These are phyloP conservation scores for Penicillium sp. DNA, from an alignment of 2,329 filamentous ascomycete species.

Conservation along the genomic window DNA sequence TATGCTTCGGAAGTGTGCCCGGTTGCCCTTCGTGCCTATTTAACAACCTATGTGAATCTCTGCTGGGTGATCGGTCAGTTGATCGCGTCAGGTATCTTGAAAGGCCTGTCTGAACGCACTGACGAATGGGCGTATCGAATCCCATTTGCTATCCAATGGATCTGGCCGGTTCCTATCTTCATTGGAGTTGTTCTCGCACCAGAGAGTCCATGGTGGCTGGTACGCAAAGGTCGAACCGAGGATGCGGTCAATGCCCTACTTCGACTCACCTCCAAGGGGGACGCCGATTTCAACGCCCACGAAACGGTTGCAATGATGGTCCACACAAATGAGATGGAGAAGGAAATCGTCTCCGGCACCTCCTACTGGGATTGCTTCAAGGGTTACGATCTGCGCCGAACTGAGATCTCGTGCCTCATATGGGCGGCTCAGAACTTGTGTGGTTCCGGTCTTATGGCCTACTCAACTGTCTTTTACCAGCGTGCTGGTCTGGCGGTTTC, in stretches of 20 bases:
- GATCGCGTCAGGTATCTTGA: constrained; percentile 52
- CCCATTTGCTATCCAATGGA: constrained; percentile 55
- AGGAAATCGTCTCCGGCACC: constrained; percentile 24
- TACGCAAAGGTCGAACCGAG: constrained; percentile 35
- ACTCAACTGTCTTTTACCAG: constrained; percentile 41
- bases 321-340: constrained; percentile 42
- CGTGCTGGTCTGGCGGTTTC: constrained; percentile 41
- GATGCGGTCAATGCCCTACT: constrained; percentile 39
- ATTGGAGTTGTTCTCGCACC: constrained; percentile 50
- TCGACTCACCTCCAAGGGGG: constrained; percentile 34
- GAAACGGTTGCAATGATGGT: constrained; percentile 43
- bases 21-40: constrained; percentile 41
- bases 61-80: constrained; percentile 52
- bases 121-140: constrained; percentile 56
- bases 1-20: constrained; percentile 50
- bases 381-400: constrained; percentile 41
- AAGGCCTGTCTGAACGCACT: constrained; percentile 43
- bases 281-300: constrained; percentile 30
- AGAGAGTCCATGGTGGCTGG: constrained; percentile 55
- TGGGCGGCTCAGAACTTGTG: constrained; percentile 42
- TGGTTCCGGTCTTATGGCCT: constrained; percentile 38
- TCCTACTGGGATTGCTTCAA: constrained; percentile 38
- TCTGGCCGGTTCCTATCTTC: constrained; percentile 53
- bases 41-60: constrained; percentile 47
- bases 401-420: constrained; percentile 45